These are phyloP conservation scores for Populus hybrid DNA, from an alignment of 441 rosid species.

Conservation along the genomic window DNA sequence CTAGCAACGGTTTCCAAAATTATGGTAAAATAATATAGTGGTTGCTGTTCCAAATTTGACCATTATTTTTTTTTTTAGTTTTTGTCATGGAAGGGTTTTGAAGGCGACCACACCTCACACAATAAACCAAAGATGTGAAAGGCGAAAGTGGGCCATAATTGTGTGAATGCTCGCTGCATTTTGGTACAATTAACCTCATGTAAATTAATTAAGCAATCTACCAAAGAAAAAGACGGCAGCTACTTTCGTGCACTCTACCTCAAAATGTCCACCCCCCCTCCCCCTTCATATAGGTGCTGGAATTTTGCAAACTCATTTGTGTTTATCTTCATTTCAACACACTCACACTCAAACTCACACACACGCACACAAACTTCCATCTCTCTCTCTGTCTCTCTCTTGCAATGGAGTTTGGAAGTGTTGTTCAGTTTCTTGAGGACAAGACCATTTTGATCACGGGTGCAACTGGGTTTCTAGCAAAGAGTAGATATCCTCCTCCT, in stretches of 20 bases:
- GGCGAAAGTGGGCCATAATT: too few relatives aligned
- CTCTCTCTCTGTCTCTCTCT: background rate
- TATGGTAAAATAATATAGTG: background rate
- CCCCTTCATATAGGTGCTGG: background rate
- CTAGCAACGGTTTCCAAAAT: too few relatives aligned
- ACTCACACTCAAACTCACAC: background rate
- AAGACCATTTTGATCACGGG: constrained; percentile 60
- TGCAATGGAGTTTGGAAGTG: constrained; percentile 47
- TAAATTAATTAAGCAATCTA: background rate
- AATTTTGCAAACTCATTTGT: background rate
- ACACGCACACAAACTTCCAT: background rate
- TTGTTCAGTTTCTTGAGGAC: constrained; percentile 49
- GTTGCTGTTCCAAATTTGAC: background rate
- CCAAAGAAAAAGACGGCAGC: constrained; percentile 11
- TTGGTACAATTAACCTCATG: background rate
- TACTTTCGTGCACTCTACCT: constrained; percentile 28
- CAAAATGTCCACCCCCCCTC: background rate
- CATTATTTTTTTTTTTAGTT: background rate
- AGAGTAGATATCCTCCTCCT: constrained; percentile 30
- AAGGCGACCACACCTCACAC: too few relatives aligned
- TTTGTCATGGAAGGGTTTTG: background rate
- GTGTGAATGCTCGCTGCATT: too few relatives aligned
- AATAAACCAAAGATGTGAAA: too few relatives aligned
- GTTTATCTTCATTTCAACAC: background rate
- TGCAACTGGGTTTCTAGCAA: constrained; percentile 66